Conservation (phyloP, 2,329 filamentous ascomycete species). For the Rutstroemia sydowiana region DNA sequence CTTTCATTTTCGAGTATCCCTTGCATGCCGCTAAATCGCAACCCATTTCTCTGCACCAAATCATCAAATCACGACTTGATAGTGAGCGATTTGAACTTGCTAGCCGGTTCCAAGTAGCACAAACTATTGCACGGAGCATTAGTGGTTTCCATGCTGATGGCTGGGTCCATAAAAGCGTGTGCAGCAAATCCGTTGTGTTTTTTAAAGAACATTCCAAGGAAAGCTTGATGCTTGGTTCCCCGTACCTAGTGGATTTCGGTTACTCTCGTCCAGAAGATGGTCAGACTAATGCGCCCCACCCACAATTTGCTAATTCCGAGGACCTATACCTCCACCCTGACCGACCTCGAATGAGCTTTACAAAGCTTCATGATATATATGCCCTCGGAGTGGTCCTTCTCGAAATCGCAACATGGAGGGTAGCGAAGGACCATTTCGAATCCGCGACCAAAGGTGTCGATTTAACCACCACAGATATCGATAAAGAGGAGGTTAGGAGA, state of each 20-base stretch:
- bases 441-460: background rate
- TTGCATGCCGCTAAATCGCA: background rate
- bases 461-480: background rate
- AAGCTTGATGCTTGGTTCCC: background rate
- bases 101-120: background rate
- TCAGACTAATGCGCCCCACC: no score
- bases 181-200: background rate
- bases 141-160: background rate
- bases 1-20: background rate
- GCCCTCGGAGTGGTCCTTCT: conserved; percentile 46
- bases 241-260: background rate
- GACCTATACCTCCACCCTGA: background rate
- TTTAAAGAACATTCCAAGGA: background rate
- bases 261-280: background rate
- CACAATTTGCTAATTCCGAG: no score
- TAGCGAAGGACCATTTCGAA: background rate
- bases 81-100: background rate
- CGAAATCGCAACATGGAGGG: conserved; percentile 43
- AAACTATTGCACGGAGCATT: background rate
- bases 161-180: background rate
- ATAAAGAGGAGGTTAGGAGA: background rate
- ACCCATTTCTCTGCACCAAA: background rate
- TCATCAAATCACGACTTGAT: background rate
- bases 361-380: conserved; percentile 50
- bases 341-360: conserved; percentile 33